phyloP scores from a whole-genome alignment of 169 alveolate genomes.

The Eimeria acervulina region DNA sequence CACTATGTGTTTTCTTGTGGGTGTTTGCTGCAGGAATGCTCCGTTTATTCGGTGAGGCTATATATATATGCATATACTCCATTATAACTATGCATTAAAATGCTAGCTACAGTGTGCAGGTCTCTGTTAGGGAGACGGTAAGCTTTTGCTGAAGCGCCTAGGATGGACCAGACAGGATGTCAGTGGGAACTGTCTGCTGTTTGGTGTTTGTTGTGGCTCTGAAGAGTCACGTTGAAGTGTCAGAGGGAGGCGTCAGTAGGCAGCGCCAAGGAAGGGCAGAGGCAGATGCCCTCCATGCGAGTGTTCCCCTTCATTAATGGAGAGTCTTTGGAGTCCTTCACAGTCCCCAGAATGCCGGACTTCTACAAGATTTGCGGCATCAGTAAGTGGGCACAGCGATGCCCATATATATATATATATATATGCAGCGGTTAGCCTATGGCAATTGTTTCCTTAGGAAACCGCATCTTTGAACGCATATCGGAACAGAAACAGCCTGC shows the following conservation, averaged over 20 bases:
- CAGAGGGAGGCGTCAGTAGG: slow-evolving; percentile 29
- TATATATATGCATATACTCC: neutral
- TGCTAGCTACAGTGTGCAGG: neutral
- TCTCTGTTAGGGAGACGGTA: neutral
- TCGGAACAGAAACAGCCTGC: neutral
- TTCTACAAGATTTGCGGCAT: slow-evolving; percentile 62
- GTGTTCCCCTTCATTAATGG: slow-evolving; percentile 61
- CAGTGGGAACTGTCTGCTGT: neutral
- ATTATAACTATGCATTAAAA: neutral
- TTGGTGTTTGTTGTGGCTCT: neutral
- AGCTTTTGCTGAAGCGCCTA: neutral
- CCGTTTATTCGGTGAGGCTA: slow-evolving; percentile 40
- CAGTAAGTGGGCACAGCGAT: neutral
- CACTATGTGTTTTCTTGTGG: neutral
- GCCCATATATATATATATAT: neutral
- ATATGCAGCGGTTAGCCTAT: no score
- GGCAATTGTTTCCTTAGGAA: neutral
- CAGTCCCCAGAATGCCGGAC: slow-evolving; percentile 65
- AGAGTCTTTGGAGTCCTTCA: slow-evolving; percentile 6
- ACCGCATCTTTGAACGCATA: neutral
- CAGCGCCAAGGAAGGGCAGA: neutral
- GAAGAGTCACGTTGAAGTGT: slow-evolving; percentile 46
- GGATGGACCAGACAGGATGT: neutral
- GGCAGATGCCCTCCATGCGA: slow-evolving; percentile 44
- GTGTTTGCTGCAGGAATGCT: slow-evolving; percentile 39